These are phyloP conservation scores for Phoma sp. DNA, from an alignment of 2,329 filamentous ascomycete genomes.

Conservation along the genomic window DNA sequence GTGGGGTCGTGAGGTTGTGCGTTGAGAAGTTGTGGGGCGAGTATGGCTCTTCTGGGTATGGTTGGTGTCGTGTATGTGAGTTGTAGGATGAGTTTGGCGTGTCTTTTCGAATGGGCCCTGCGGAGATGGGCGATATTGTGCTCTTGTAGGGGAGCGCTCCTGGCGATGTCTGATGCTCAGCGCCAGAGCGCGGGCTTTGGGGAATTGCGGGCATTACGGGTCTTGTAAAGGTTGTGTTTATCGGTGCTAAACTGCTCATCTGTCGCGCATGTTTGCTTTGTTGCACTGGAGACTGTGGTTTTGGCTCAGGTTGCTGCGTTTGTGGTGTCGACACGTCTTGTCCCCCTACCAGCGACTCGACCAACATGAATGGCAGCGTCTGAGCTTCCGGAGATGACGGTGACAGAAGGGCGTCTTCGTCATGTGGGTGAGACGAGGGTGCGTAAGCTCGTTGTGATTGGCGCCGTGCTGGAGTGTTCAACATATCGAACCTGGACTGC, in stretches of 20 bases:
- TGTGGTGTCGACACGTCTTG: conserved; percentile 15
- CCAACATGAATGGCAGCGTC: conserved; percentile 29
- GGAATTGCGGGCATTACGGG: conserved; percentile 36
- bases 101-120: conserved; percentile 32
- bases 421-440: conserved; percentile 28
- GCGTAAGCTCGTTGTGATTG: conserved; percentile 29
- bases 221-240: conserved; percentile 37
- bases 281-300: conserved; percentile 19
- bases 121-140: conserved; percentile 40
- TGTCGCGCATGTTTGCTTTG: conserved; percentile 40
- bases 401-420: conserved; percentile 34
- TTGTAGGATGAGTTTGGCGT: conserved; percentile 17
- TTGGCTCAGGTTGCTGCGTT: conserved; percentile 21
- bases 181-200: conserved; percentile 32
- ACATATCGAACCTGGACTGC: conserved; percentile 34
- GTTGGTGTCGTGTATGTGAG: conserved; percentile 5
- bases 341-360: conserved; percentile 27
- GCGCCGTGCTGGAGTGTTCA: conserved; percentile 30
- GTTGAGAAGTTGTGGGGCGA: conserved; percentile 42
- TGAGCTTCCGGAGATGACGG: conserved; percentile 35
- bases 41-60: conserved; percentile 36
- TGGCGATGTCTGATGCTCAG: conserved; percentile 25
- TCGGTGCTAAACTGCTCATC: conserved; percentile 40
- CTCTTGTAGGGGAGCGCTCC: conserved; percentile 31
- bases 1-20: conserved; percentile 28